phyloP scores from a whole-genome alignment of 108 stramenopile species.

The Pseudonitzschia multiseries region DNA sequence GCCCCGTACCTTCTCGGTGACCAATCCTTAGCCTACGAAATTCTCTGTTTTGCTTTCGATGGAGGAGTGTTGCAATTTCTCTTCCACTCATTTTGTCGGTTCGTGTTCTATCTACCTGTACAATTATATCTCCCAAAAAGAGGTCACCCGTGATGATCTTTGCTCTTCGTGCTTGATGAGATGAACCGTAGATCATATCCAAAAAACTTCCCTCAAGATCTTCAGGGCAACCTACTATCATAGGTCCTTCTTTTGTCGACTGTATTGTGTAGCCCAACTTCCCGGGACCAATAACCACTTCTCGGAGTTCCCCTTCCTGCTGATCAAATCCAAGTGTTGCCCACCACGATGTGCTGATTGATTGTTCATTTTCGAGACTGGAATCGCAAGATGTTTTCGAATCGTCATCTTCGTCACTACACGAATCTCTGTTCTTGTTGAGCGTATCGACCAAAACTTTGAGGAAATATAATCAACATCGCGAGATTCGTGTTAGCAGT shows the following conservation, averaged over 20 bases:
- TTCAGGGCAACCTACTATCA: neutral
- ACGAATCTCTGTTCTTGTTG: neutral
- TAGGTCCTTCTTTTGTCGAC: constrained; percentile 11
- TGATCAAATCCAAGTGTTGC: neutral
- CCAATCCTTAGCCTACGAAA: neutral
- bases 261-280: constrained; percentile 6
- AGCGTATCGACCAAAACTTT: neutral
- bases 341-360: neutral
- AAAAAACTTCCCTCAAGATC: neutral
- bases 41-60: neutral
- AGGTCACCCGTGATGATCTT: neutral
- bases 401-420: neutral
- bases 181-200: neutral
- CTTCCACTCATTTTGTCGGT: constrained; percentile 5
- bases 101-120: constrained; percentile 1
- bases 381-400: neutral
- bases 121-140: constrained; percentile 7
- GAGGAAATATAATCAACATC: neutral
- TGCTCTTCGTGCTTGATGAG: neutral
- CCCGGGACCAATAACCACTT: constrained; percentile 7
- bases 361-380: neutral
- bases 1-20: constrained; percentile 8
- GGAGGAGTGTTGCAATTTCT: neutral
- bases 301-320: neutral
- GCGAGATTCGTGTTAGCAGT: neutral